Evolutionary conservation across 495 filamentous ascomycete genomes (phyloP).

Genomic region (Annulohypoxylon maeteangense): DNA sequence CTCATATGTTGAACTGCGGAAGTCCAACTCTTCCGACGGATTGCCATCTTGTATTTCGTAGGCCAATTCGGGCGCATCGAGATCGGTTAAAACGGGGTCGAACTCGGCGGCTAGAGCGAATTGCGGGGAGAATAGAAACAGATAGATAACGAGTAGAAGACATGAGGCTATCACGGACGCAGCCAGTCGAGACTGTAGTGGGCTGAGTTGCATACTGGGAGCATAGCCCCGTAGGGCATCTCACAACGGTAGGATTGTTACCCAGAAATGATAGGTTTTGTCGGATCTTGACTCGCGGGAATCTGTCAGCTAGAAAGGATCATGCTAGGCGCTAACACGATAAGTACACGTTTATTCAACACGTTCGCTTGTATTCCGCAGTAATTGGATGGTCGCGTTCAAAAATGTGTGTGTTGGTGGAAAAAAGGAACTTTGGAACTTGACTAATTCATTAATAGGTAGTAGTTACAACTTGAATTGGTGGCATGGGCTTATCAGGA

Average conservation of each 20-base stretch:
- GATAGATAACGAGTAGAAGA: conserved; percentile 65
- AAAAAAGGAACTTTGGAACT: background rate
- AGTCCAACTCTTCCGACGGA: conserved; percentile 27
- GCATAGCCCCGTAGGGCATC: conserved; percentile 53
- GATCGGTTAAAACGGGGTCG: conserved; percentile 40
- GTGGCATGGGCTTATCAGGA: conserved; percentile 18
- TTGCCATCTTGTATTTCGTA: conserved; percentile 44
- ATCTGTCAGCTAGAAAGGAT: conserved; percentile 31
- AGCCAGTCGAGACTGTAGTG: conserved; percentile 74
- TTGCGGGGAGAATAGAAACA: conserved; percentile 63
- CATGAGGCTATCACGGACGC: conserved; percentile 69
- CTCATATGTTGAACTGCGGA: conserved; percentile 55
- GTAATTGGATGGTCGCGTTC: background rate
- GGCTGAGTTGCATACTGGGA: conserved; percentile 68
- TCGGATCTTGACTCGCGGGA: conserved; percentile 1
- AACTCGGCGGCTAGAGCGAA: conserved; percentile 70
- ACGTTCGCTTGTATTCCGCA: conserved; percentile 19
- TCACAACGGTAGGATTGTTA: conserved; percentile 27
- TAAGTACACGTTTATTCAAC: conserved; percentile 9
- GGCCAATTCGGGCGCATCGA: conserved; percentile 47
- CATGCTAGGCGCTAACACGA: conserved; percentile 27
- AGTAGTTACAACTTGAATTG: conserved; percentile 20
- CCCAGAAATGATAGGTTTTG: conserved; percentile 19
- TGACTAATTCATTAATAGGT: background rate
- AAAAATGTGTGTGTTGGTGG: background rate